A percentile compares a stretch with the other conserved stretches of the same genome.
phyloP scores from a whole-genome alignment of 352 stramenopile genomes.

The Globisporangium barbulae region DNA sequence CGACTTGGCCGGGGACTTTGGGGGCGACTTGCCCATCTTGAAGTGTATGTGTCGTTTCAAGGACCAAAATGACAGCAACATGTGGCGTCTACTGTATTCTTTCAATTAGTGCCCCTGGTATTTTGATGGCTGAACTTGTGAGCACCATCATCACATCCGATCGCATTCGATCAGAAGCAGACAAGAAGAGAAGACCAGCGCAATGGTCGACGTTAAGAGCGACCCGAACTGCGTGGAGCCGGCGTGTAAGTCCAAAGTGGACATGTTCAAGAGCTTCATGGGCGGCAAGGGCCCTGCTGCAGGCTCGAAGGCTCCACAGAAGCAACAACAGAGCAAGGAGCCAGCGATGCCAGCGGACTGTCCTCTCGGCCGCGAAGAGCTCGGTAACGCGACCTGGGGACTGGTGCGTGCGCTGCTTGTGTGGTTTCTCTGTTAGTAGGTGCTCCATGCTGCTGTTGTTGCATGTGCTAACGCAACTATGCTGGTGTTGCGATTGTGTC shows the following conservation, averaged over 20 bases:
- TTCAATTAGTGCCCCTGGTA: not conserved
- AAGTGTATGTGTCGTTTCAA: conserved; percentile 12
- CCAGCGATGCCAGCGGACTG: conserved; percentile 50
- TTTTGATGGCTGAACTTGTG: conserved; percentile 5
- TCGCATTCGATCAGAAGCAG: conserved; percentile 1
- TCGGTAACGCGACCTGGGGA: conserved; percentile 86
- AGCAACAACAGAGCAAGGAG: conserved; percentile 11
- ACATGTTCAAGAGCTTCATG: conserved; percentile 79
- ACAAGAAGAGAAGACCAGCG: not conserved
- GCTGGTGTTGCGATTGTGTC: conserved; percentile 4
- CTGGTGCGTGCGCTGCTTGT: conserved; percentile 42
- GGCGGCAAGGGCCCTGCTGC: conserved; percentile 27
- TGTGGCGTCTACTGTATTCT: not conserved
- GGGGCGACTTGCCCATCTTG: conserved; percentile 26
- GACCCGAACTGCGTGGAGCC: conserved; percentile 86
- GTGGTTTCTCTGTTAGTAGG: not conserved
- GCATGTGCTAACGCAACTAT: not conserved
- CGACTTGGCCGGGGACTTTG: conserved; percentile 53
- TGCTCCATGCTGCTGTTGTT: not conserved
- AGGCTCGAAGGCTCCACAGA: conserved; percentile 6
- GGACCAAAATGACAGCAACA: not conserved
- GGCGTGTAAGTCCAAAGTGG: conserved; percentile 82
- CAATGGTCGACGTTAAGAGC: conserved; percentile 40
- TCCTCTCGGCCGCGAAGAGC: conserved; percentile 79
- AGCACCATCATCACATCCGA: not conserved